Evolutionary conservation across 768 basidiomycete species (phyloP), one percentile per base, ranked within the genome.

Genomic region (Clitopilus hobsonii): DNA sequence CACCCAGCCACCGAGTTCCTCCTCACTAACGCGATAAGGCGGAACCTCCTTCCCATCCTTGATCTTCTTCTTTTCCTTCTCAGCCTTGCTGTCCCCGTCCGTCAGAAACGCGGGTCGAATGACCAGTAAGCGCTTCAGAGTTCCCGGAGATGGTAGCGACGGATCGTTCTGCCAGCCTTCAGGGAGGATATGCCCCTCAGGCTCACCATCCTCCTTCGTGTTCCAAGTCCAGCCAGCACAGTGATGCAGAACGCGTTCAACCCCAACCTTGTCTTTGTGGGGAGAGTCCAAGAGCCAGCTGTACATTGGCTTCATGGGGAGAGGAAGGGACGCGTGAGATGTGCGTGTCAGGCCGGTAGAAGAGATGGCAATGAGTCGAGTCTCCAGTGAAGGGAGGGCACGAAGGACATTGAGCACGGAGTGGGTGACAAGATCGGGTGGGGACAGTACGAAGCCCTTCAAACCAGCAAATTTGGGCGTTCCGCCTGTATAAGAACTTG

Each of bases 181-280:
- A 8, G 72, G 73, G 30, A 86, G 69, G n/a, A 85, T 69, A 0
- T 76, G 73, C 6, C 63, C 55, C 0, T 60, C 63, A 0, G 77
- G 72, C 48, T 81, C 79, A n/a, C 72, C 71, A 11, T 72, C 61
- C 0, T 58, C 61, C 45, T 65, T 54, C 1, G 59, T 5, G 36
- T 78, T 61, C 85, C 85, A 87, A 0, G 63, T 25, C 75, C 75
- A 75, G 1, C 81, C 85, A 0, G 79, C 71, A 55, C 71, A 69
- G 55, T 85, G 73, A 0, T 74, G 67, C 3, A 81, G 49, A 1
- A 78, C 65, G 25, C 79, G 71, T 67, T 91, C 88, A 27, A 70
- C 66, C 6, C 81, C 85, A 45, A 81, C 38, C 67, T 89, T 90
- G 67, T 89, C 87, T 25, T 62, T 71, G 63, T 84, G 85, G 4